A percentile compares a stretch with the other conserved stretches of the same genome.
phyloP scores from a whole-genome alignment of 1,284 basidiomycete species.

The Ganoderma sinense region DNA sequence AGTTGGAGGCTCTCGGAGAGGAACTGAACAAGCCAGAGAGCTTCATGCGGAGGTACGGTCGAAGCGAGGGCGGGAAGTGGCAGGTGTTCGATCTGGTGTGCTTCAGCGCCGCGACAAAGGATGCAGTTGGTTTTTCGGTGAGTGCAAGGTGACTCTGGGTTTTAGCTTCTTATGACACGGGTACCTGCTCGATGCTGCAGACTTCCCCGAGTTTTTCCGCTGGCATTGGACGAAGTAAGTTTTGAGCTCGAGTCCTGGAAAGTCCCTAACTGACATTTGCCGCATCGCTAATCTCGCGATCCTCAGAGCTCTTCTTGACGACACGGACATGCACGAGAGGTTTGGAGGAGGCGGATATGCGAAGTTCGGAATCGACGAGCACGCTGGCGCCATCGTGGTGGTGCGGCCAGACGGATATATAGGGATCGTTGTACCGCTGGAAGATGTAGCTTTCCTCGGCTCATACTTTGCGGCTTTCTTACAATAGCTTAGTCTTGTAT shows the following conservation, averaged over 20 bases:
- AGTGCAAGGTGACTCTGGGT: neutral
- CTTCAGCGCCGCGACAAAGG: conserved; percentile 56
- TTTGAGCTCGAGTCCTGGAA: too few relatives aligned
- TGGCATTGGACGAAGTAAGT: neutral
- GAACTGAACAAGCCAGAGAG: conserved; percentile 47
- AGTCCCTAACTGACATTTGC: neutral
- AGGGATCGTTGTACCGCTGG: conserved; percentile 57
- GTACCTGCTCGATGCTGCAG: too few relatives aligned
- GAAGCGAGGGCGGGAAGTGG: conserved; percentile 41
- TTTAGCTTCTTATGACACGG: too few relatives aligned
- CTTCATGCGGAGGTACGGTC: conserved; percentile 46
- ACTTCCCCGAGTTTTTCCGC: conserved; percentile 12
- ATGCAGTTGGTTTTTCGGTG: conserved; percentile 49
- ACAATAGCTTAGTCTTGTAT: neutral
- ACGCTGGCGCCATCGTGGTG: conserved; percentile 64
- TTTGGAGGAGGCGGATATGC: conserved; percentile 51
- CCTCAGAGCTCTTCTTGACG: conserved; percentile 36
- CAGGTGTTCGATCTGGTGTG: conserved; percentile 68
- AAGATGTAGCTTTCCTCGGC: conserved; percentile 50
- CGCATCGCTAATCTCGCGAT: neutral
- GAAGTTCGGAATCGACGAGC: conserved; percentile 59
- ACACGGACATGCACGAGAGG: conserved; percentile 36
- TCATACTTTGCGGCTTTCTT: conserved; percentile 58
- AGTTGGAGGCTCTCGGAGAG: conserved; percentile 52
- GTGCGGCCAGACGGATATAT: conserved; percentile 84